These are phyloP conservation scores for Manihot esculenta DNA, from an alignment of 441 rosid species.

Conservation along the genomic window DNA sequence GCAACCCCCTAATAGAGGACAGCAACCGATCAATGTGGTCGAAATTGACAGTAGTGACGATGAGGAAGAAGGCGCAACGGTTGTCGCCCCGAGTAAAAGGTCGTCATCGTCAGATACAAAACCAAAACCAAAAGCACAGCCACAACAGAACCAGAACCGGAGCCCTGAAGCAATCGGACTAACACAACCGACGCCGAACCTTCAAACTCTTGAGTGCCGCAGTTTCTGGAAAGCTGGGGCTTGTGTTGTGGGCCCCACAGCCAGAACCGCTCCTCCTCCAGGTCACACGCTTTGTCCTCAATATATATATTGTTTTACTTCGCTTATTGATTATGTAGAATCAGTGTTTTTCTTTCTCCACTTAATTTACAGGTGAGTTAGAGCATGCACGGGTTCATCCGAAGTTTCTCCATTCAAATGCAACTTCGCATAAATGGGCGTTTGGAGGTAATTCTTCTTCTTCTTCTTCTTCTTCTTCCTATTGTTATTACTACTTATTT, in stretches of 20 bases:
- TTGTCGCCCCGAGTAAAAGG: constrained; percentile 8
- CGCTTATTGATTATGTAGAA: background rate
- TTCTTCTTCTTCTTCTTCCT: background rate
- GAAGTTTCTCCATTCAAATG: constrained; percentile 94
- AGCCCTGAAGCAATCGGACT: background rate
- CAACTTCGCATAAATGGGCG: constrained; percentile 98
- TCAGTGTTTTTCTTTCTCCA: background rate
- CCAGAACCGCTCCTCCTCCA: constrained; percentile 26
- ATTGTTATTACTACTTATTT: background rate
- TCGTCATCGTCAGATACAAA: constrained; percentile 12
- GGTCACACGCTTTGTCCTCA: constrained; percentile 31
- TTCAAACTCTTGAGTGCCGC: constrained; percentile 44
- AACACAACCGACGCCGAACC: constrained; percentile 22
- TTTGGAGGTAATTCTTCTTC: constrained; percentile 65
- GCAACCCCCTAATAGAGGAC: constrained; percentile 16
- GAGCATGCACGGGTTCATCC: constrained; percentile 96
- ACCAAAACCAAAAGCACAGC: constrained; percentile 15
- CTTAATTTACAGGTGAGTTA: constrained; percentile 40
- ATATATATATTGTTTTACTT: too few relatives aligned
- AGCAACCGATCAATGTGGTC: constrained; percentile 29
- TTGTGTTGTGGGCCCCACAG: constrained; percentile 29
- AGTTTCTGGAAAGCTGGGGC: constrained; percentile 93
- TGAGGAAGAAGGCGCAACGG: constrained; percentile 33
- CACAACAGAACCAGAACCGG: constrained; percentile 15
- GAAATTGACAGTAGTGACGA: constrained; percentile 49